Evolutionary conservation across 2,329 filamentous ascomycete genomes (phyloP), one percentile per base, ranked within the genome.

Genomic region (Aspergillus sp.): DNA sequence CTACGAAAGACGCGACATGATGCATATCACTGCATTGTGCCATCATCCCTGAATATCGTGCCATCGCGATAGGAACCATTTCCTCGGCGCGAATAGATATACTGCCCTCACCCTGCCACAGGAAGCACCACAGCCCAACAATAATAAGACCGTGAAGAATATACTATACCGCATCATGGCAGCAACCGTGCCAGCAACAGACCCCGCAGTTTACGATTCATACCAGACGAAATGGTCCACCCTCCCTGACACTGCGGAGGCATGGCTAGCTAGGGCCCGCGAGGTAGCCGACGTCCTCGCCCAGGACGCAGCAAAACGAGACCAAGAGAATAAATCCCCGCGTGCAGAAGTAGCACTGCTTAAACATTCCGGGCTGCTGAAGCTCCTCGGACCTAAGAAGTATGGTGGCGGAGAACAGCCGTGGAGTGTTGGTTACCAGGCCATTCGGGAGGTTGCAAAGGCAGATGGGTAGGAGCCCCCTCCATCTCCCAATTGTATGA

Each of bases 371-470:
- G 80, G 80, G 1, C 60, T 85, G 11, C 66, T 80, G 8, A 83
- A 82, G 58, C 59, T 83, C 3, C 71, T 84, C 0, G 82, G 81
- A 0, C 78, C 78, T 0, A 74, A 71, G 62, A 74, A 77, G 55
- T 82, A 80, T 60, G 82, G 82, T 13, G 82, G 82, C 9, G 82
- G 81, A 39, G 81, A 74, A 7, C 77, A 85, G 64, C 67, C 71
- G 2, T 84, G 82, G 82, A 76, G 76, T 30, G 77, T 85, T 2
- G 85, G 76, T 0, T 88, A 85, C 63, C 82, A 82, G 64, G 76
- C 74, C 0, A 86, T 88, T 26, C 78, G 85, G 0, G 84, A 87
- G 57, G 82, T 89, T 5, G 84, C 86, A 1, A 85, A 85, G 64
- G 82, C 78, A 0, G 86, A 89, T 68, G 86, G 85, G 78, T 85